These are phyloP conservation scores for Exophiala viscosa DNA, from an alignment of 2,329 filamentous ascomycete species.

Conservation along the genomic window DNA sequence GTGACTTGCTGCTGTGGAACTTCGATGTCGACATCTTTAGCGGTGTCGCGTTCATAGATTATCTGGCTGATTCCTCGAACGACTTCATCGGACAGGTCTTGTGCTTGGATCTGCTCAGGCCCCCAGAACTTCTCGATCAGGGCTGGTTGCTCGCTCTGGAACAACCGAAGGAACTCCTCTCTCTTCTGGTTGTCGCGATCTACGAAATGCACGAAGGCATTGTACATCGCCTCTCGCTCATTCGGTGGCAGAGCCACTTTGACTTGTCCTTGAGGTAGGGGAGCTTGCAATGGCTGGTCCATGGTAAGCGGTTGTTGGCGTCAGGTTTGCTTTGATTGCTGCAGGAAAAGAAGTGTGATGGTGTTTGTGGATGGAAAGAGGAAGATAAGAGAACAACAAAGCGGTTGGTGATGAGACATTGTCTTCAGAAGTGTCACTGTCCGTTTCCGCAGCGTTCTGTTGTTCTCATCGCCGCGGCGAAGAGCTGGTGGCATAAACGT, in stretches of 20 bases:
- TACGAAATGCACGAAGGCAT: neutral
- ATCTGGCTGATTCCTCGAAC: neutral
- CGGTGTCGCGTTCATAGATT: neutral
- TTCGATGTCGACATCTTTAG: neutral
- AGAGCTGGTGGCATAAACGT: neutral
- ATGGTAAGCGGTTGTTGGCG: neutral
- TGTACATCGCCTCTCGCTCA: slow-evolving; percentile 3
- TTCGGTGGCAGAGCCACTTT: neutral
- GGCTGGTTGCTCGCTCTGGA: slow-evolving; percentile 1
- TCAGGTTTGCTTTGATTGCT: neutral
- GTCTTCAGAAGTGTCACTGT: neutral
- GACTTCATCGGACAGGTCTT: neutral
- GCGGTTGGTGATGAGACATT: neutral
- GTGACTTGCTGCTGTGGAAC: slow-evolving; percentile 2
- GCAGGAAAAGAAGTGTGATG: neutral
- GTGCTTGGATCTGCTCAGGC: neutral
- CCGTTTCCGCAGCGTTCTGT: neutral
- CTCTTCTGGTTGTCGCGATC: neutral
- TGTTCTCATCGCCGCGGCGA: neutral
- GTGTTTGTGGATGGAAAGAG: neutral
- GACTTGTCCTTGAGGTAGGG: neutral
- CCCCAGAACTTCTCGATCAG: neutral
- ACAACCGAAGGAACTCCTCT: neutral
- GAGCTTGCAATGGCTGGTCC: neutral
- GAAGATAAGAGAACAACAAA: neutral